Evolutionary conservation across 2,329 filamentous ascomycete species (phyloP), one percentile per base, ranked within the genome.

Genomic region (Aspergillus alliaceus): DNA sequence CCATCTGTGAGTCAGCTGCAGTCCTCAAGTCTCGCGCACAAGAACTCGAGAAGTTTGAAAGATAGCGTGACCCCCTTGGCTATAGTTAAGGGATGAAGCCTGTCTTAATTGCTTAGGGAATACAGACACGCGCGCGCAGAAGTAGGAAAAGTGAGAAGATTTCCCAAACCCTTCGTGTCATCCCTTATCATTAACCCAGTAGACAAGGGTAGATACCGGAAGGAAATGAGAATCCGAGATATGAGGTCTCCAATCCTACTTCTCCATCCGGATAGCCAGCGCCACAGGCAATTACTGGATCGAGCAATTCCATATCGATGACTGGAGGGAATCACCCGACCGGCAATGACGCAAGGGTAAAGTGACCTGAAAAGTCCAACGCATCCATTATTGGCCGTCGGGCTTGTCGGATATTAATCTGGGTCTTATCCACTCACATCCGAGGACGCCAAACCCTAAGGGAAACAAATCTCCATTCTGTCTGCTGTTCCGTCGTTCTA

Each of bases 11-110:
- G 54, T 58, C 57, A 24, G 48, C 51, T 24, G 53, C 40, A 29
- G 48, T 65, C 14, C 15, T 70, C 7, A 65, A 54, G 22, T 37
- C 42, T 9, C 58, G 63, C 24, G 32, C 63, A 14, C 53, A 61
- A 25, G 14, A 7, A 15, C 53, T 66, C 8, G 58, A 54, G 46
- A 58, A 22, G 20, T 25, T 11, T 5, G 35, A 49, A 3, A 42
- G 34, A 27, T 48, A 32, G 44, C 29, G n/a, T 48, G 27, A 22
- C 32, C 25, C n/a, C n/a, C 29, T 20, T 18, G 20, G 6, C 44
- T 22, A 3, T 48, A 20, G 27, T 27, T 18, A 8, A 20, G 24
- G n/a, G n/a, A n/a, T n/a, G n/a, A n/a, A n/a, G n/a, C n/a, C n/a
- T n/a, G n/a, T n/a, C n/a, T n/a, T n/a, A n/a, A n/a, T n/a, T n/a